Evolutionary conservation across 345 rosid genomes (phyloP).

Genomic region (Mangifera indica): DNA sequence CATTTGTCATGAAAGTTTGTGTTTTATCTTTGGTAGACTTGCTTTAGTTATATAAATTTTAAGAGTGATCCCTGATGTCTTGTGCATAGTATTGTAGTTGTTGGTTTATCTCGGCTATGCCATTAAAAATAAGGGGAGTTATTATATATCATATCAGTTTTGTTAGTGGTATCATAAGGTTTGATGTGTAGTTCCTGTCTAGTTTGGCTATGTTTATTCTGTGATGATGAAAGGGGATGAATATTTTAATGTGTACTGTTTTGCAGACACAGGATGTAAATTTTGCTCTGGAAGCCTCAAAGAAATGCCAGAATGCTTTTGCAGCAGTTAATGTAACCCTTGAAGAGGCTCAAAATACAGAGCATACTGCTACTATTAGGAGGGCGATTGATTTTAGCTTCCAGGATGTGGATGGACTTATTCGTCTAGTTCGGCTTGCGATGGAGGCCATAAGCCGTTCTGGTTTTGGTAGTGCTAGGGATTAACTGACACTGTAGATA

Average conservation of each 20-base stretch:
- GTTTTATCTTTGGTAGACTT: neutral
- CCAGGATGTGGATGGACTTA: conserved; percentile 64
- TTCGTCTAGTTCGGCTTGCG: conserved; percentile 57
- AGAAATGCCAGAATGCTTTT: conserved; percentile 57
- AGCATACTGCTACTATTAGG: conserved; percentile 47
- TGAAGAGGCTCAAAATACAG: conserved; percentile 42
- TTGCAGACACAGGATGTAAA: conserved; percentile 65
- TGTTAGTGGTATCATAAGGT: conserved; percentile 2
- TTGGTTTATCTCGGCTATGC: conserved; percentile 7
- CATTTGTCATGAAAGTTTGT: neutral
- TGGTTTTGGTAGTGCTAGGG: conserved; percentile 39
- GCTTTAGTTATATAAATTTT: neutral
- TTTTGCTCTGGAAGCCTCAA: conserved; percentile 76
- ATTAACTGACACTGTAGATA: conserved; percentile 38
- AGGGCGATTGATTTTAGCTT: conserved; percentile 67
- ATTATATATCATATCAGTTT: neutral
- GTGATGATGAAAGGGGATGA: conserved; percentile 14
- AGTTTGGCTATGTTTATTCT: conserved; percentile 6
- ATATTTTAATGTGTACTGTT: conserved; percentile 27
- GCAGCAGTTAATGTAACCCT: conserved; percentile 35
- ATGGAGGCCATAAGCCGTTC: conserved; percentile 48
- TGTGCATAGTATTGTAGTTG: neutral
- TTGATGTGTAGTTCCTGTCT: conserved; percentile 12
- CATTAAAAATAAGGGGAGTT: neutral
- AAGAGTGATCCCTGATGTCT: neutral